Base-by-base conservation (phyloP, 768 basidiomycete species). In the Coprinellus aureogranulatus region DNA sequence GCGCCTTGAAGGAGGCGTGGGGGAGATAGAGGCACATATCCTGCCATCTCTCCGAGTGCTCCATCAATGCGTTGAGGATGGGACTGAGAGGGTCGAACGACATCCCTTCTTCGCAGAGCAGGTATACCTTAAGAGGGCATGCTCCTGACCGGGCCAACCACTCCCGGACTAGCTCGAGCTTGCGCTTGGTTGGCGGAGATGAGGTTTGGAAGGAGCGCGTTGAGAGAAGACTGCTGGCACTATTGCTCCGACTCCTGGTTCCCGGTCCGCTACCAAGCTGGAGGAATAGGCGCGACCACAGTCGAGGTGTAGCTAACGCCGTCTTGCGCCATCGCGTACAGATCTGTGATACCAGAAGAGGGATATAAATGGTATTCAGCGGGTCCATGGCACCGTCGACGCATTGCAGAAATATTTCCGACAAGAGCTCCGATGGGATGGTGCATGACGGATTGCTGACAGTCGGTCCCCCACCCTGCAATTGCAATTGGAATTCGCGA, bases 381-480 rank as follows among this genome's bases (percentile, higher is more conserved):
- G 47, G 58, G 60, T 72, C 73, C 62, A 76, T 66, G 49, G 60
- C 65, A 30, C 71, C 71, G 55, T 72, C 70, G 25, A 71, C 68
- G 61, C 72, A 73, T 40, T 73, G 68, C n/a, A 77, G 66, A 59
- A 77, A 77, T 56, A 77, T 75, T 59, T 75, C 72, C 23, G 76
- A 77, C 23, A 77, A 61, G 25, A 77, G 67, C 65, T 77, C 76
- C 51, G 70, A 67, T 26, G 76, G 76, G 44, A 77, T 54, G 25
- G 54, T 48, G 28, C 57, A 50, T 56, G 41, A 44, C 20, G 41
- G 41, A n/a, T 44, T n/a, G 6, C 34, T 14, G 34, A 14, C 34
- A 14, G 34, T 34, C 8, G 34, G 6, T 14, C 34, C 34, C 14
- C 34, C 34, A 34, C 34, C 34, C 34, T 34, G 34, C 41, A 16